Evolutionary conservation across 148 eudicot genomes (phyloP), one percentile per base, ranked within the genome.

Genomic region (Heliamphora exappendiculata): DNA sequence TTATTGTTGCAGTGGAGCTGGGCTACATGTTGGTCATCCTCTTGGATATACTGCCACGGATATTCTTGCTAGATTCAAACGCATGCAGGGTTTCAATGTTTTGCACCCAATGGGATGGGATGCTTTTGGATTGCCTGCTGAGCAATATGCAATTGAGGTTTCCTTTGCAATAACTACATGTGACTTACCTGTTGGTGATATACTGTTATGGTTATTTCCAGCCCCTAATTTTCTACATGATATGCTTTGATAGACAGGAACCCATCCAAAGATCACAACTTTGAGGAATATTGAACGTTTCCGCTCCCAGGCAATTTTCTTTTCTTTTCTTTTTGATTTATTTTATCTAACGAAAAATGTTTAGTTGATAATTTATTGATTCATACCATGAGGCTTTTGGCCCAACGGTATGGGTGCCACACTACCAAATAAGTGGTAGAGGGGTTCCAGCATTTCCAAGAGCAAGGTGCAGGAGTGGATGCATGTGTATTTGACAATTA

Each of bases 51-150:
- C 99, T 22, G 99, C 99, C 53, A 95, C 99, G 1, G 99, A 95
- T 81, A 95, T 95, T 82, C 93, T 95, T 78, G 99, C 98, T 82
- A 89, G 99, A 85, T 90, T 85, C 70, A 95, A 87, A 81, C 89
- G 99, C 55, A 95, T 95, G 99, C 90, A 88, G 76, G 98, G 99
- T 62, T 95, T 82, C 86, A 95, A 95, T 87, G 99, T 95, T 76
- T 80, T 95, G 78, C 99, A 95, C 55, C 99, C 99, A 6, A 95
- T 93, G 98, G 99, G 99, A 78, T 95, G 99, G 99, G 99, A 95
- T 86, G 99, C 99, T 44, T 95, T 95, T 83, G 99, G 99, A 49
- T 85, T 95, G 86, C 99, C 99, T 42, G 99, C 98, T 5, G 99
- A 95, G 82, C 99, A 95, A 82, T 95, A 95, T 80, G 99, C 99